Conservation (phyloP, 1,284 basidiomycete genomes). For the Spongispora temasekensis region DNA sequence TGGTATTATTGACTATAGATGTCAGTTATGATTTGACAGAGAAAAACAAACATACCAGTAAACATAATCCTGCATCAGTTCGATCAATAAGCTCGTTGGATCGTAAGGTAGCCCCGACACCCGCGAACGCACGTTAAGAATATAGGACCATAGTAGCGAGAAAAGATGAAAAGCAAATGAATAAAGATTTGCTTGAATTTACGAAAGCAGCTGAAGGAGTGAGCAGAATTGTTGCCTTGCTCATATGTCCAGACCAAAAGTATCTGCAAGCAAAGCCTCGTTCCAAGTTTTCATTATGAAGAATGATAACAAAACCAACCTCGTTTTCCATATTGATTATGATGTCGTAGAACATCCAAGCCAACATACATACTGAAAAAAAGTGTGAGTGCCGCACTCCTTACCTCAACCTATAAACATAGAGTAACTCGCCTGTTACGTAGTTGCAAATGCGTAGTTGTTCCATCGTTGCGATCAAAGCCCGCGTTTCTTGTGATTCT, state of each 20-base stretch:
- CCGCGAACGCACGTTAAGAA: constrained; percentile 18
- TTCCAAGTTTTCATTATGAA: not conserved
- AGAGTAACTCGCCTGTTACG: constrained; percentile 2
- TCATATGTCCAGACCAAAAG: constrained; percentile 19
- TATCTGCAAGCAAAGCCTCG: constrained; percentile 10
- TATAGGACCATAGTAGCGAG: constrained; percentile 27
- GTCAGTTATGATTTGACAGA: not conserved
- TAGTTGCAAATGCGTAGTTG: constrained; percentile 18
- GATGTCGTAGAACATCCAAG: constrained; percentile 24
- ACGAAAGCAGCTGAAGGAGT: not conserved
- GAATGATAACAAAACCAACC: constrained; percentile 2
- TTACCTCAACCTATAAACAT: too few relatives aligned
- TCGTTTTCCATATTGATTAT: constrained; percentile 21
- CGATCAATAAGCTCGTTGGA: not conserved
- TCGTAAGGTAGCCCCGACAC: not conserved
- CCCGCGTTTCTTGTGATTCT: constrained; percentile 6
- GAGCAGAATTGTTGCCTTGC: not conserved
- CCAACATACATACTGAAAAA: constrained; percentile 14
- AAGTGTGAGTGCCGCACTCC: too few relatives aligned
- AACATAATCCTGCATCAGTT: constrained; percentile 14
- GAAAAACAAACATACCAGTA: constrained; percentile 8
- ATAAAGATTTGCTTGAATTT: constrained; percentile 9
- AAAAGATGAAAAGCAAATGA: constrained; percentile 20
- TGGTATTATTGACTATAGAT: constrained; percentile 20
- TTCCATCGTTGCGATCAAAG: not conserved